These are phyloP conservation scores for Cercospora sesami DNA, from an alignment of 2,329 filamentous ascomycete genomes.

Conservation along the genomic window DNA sequence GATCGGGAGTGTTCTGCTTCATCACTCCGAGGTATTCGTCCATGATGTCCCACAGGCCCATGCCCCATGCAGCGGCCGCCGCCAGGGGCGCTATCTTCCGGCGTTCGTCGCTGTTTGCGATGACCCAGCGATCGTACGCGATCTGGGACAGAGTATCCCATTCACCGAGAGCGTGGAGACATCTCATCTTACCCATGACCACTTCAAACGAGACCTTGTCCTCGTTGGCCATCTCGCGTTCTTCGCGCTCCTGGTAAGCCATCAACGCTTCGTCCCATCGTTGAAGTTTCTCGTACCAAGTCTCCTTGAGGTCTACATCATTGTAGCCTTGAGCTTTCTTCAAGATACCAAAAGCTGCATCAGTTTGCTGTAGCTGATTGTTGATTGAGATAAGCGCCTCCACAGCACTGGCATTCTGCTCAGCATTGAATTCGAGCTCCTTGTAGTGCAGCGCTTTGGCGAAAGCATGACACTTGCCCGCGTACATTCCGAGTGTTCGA, in stretches of 20 bases:
- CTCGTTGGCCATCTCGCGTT: conserved; percentile 55
- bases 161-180: conserved; percentile 92
- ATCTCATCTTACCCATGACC: conserved; percentile 99
- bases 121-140: conserved; percentile 90
- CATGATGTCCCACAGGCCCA: conserved; percentile 97
- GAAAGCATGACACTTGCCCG: conserved; percentile 94
- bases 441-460: conserved; percentile 99
- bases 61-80: conserved; percentile 92
- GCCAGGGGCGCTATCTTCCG: conserved; percentile 89
- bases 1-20: conserved; percentile 88
- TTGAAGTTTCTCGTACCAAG: conserved; percentile 98
- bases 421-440: conserved; percentile 95
- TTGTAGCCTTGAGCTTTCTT: conserved; percentile 93
- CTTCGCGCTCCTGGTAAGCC: conserved; percentile 86
- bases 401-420: conserved; percentile 91
- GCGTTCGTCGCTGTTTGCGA: conserved; percentile 82
- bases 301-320: conserved; percentile 94
- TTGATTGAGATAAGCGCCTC: conserved; percentile 99
- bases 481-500: conserved; percentile 87
- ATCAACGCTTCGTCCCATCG: conserved; percentile 95
- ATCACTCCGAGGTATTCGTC: conserved; percentile 94
- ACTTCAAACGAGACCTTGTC: conserved; percentile 73
- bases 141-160: conserved; percentile 91
- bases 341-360: conserved; percentile 96
- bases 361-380: conserved; percentile 97